A percentile compares a stretch with the other conserved stretches of the same genome.
Conservation (phyloP, 352 stramenopile species). For the Phytophthora tentaculata region DNA sequence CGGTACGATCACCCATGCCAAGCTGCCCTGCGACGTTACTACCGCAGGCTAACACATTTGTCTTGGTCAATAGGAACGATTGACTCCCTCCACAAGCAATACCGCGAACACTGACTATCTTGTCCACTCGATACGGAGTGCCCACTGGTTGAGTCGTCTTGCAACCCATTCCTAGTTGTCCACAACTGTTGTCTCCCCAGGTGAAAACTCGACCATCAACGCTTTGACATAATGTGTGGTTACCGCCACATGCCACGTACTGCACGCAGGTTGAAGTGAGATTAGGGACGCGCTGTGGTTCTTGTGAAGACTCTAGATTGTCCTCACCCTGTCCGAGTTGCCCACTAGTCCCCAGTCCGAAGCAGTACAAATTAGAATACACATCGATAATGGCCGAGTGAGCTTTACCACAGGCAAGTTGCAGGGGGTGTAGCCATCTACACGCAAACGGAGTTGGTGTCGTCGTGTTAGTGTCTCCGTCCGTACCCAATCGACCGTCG, state of each 20-base stretch:
- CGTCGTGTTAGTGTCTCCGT: constrained; percentile 50
- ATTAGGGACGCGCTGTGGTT: constrained; percentile 55
- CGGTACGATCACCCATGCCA: constrained; percentile 53
- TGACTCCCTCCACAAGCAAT: constrained; percentile 64
- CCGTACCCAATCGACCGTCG: constrained; percentile 62
- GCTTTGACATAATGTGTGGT: constrained; percentile 72
- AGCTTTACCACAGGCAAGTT: constrained; percentile 68
- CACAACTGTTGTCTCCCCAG: constrained; percentile 72
- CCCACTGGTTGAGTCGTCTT: constrained; percentile 36
- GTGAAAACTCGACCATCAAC: constrained; percentile 60
- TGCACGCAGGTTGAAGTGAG: constrained; percentile 49
- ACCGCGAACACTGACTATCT: constrained; percentile 46
- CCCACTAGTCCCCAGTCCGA: constrained; percentile 49
- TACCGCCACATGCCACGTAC: constrained; percentile 59
- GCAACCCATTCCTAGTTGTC: constrained; percentile 57
- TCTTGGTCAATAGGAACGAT: constrained; percentile 64
- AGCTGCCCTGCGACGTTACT: constrained; percentile 77
- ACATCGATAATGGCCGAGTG: constrained; percentile 79
- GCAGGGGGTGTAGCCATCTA: constrained; percentile 75
- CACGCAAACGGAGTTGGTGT: constrained; percentile 58
- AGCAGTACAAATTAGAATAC: constrained; percentile 81
- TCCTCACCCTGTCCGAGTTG: constrained; percentile 68
- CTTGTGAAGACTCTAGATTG: constrained; percentile 60
- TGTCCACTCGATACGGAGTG: constrained; percentile 57
- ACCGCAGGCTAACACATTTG: constrained; percentile 58